These are phyloP conservation scores for Phytophthora crassamura DNA, from an alignment of 352 stramenopile species.

Conservation along the genomic window DNA sequence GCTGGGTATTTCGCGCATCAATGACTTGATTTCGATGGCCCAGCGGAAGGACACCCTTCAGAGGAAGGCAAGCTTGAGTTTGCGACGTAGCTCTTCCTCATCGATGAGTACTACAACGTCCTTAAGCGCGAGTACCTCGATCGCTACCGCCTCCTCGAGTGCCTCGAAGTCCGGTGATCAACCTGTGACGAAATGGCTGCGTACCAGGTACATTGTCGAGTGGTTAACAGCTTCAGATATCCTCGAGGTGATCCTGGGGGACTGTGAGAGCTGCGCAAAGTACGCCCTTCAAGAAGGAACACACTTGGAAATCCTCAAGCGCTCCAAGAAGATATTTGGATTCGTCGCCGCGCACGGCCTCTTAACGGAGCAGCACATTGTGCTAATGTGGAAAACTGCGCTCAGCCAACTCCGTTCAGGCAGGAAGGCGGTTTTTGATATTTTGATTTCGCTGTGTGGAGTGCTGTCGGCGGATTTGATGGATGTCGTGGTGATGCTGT, in stretches of 20 bases:
- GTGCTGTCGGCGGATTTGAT: conserved; percentile 78
- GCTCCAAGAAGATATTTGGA: conserved; percentile 72
- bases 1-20: conserved; percentile 72
- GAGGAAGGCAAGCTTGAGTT: conserved; percentile 67
- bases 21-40: conserved; percentile 81
- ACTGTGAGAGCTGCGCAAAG: conserved; percentile 68
- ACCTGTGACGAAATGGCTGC: conserved; percentile 72
- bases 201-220: conserved; percentile 75
- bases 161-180: conserved; percentile 33
- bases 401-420: conserved; percentile 73
- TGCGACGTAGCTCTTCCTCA: conserved; percentile 46
- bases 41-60: conserved; percentile 68
- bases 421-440: conserved; percentile 75
- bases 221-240: conserved; percentile 83
- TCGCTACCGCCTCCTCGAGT: conserved; percentile 31
- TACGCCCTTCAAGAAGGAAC: conserved; percentile 79
- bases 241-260: conserved; percentile 82
- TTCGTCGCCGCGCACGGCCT: conserved; percentile 65
- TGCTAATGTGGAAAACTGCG: conserved; percentile 79
- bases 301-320: conserved; percentile 86
- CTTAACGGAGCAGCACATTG: conserved; percentile 71
- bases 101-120: conserved; percentile 38
- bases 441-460: conserved; percentile 69
- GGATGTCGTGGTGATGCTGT: conserved; percentile 75
- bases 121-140: conserved; percentile 36